Base-by-base conservation (phyloP, 2,329 filamentous ascomycete genomes). In the Fusarium poae region DNA sequence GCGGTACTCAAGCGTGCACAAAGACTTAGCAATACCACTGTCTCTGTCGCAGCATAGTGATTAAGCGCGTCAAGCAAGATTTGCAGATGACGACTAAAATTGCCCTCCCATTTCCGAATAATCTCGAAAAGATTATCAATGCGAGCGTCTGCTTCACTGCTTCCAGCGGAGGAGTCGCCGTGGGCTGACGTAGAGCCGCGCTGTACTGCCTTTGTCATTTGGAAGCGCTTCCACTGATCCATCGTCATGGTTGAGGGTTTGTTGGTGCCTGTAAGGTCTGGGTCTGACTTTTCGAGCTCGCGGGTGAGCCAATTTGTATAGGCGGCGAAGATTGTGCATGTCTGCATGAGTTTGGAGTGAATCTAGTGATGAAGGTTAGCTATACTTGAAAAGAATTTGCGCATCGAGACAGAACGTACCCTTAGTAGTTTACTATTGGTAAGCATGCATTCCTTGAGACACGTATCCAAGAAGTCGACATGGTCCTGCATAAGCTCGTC, bases 401-500 rank as follows among this genome's bases (percentile, higher is more conserved):
- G 37, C 8, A 30, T 39, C 10, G 25, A 12, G 15, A 40, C 43
- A 40, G 15, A 23, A 79, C 84, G 70, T 86, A 97, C 95, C 80
- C 93, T 91, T 8, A 99, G 82, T 9, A 99, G 85, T 82, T 97
- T 97, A 77, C 93, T 93, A 79, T 99, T 97, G 21, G 96, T 99
- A 69, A 99, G 85, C 94, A 98, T 98, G 83, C 96, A 98, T 81
- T 98, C 96, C 81, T 98, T 99, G 74, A 99, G 84, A 78, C 96
- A 99, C 6, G 96, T 98, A 74, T 97, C 96, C 48, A 99, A 82
- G 78, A 99, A 99, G 80, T 98, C 96, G 63, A 99, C 94, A 80
- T 99, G 96, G 76, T 98, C 94, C 81, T 98, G 93, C 96, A 99
- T 99, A 76, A 99, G 82, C 81, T 98, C 94, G 76, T 99, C 96